Evolutionary conservation across 768 basidiomycete genomes (phyloP), one percentile per base, ranked within the genome.

Genomic region (Pholiota conissans): DNA sequence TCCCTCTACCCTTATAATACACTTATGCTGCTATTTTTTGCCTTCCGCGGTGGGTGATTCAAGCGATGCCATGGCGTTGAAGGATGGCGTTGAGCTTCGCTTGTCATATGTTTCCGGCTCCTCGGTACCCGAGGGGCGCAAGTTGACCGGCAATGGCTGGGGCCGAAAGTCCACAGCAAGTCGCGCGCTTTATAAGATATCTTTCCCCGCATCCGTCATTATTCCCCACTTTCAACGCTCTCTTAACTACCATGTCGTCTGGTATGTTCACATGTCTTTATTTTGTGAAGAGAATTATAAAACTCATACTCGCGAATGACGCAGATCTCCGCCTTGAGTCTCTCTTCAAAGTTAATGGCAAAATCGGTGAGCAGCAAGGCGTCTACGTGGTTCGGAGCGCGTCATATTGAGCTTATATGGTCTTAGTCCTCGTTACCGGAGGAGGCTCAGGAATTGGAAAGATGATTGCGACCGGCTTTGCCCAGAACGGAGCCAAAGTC

Each of bases 401-500:
- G 35, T 52, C 42, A 54, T 30, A n/a, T 35, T 56, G 55, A 56
- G 14, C 35, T 47, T 42, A 29, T 40, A 18, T 35, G 24, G 37
- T 30, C 8, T 11, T 34, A 89, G 90, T 88, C 49, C 83, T 93
- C 46, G 83, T 93, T 18, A 93, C 91, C 1, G 93, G 93, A 2
- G 93, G 93, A 20, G 85, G 89, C 48, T 87, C 88, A 37, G 93
- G 93, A 1, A 83, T 95, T 45, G 93, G 93, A 7, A 86, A 83
- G 65, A 88, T 91, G 83, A 93, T 95, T 64, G 91, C 93, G 22
- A 75, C 84, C 0, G 87, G 90, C 1, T 87, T 92, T 63, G 90
- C 88, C 1, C 84, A 87, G 72, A 94, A 95, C 65, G 93, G 93
- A 11, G 91, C 88, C 30, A 88, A 85, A 63, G 93, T 96, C 39